Evolutionary conservation across 768 basidiomycete species (phyloP), one percentile per base, ranked within the genome.

Genomic region (Leccinum olivaceopallidum): DNA sequence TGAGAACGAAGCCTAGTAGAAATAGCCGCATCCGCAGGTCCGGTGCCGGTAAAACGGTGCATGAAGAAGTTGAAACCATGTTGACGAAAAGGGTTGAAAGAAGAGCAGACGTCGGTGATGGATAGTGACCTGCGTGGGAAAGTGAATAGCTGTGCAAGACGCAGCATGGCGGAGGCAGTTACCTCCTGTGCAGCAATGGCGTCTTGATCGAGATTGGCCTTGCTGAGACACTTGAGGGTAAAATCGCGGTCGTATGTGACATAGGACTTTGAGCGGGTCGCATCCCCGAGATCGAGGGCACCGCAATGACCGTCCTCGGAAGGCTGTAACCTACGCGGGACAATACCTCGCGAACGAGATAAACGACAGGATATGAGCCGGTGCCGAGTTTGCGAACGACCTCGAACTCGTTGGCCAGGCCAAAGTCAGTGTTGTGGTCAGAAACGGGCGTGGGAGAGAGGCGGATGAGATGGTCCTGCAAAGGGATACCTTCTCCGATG

Each of bases 221-320:
- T 98, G 73, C 92, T 94, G 64, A 98, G 80, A 75, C 93, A 91
- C 81, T 99, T 98, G 77, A 98, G 85, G n/a, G 97, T 96, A 74
- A 87, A 92, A 71, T 94, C 85, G 59, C 88, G 83, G 24, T 91
- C 92, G 65, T 93, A 91, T 14, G 79, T 74, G 22, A 78, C 77
- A 60, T 75, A 73, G 47, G 58, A 66, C 53, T 77, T 73, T 39
- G 79, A 63, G 49, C 60, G 54, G 55, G 72, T 62, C 51, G 66
- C 65, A 49, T 78, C 78, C 64, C 84, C 85, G 13, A 84, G 64
- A 59, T 87, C 85, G 72, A 86, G 82, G 28, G 74, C 63, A 64
- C 83, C 84, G 56, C 85, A 77, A 57, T 80, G 81, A 55, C 81
- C 80, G 70, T 83, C 81, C 66, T 87, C 84, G n/a, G 79, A 78